Evolutionary conservation across 768 basidiomycete genomes (phyloP), one percentile per base, ranked within the genome.

Genomic region (Pleurotus djamor): DNA sequence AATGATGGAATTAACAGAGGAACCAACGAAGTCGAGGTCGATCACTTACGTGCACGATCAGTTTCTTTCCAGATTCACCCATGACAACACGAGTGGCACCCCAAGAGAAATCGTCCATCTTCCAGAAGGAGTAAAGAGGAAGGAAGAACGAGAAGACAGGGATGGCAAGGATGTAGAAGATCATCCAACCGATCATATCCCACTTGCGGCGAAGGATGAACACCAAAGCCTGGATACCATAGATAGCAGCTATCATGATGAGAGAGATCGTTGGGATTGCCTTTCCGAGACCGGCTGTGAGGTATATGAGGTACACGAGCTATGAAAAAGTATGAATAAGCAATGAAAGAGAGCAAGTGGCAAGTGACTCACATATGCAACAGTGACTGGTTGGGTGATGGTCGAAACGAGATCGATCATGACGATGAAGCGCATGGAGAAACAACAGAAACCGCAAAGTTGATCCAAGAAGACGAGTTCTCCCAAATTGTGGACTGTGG

Each of bases 101-200:
- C 94, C 94, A 95, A 0, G 91, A 93, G 84, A 96, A 97, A 73
- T 96, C 94, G 71, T 96, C 96, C 95, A 98, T 97, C 64, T 79
- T 82, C 96, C 95, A 98, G 88, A 98, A 96, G 4, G 94, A 95
- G 71, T 94, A 96, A 10, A 97, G 77, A 4, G 94, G 96, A 32
- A 98, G 83, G 77, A 92, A 82, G 82, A 97, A 92, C 5, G 94
- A 94, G 77, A 96, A 97, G 45, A 86, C 83, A 3, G 96, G 96
- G 63, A 98, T 92, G 58, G 96, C 95, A 38, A 95, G 71, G 69
- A 98, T 94, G 74, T 98, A 99, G 76, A 99, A 92, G 34, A 93
- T 66, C 90, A 94, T 93, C 94, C 95, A 96, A 4, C 94, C 94
- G 66, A 98, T 87, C 94, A 98, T 97, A 72, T 98, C 96, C 92